Percentiles rank a stretch among this genome's conserved stretches.
Evolutionary conservation across 306 rosid genomes (phyloP).

Genomic region (Delonix regia): DNA sequence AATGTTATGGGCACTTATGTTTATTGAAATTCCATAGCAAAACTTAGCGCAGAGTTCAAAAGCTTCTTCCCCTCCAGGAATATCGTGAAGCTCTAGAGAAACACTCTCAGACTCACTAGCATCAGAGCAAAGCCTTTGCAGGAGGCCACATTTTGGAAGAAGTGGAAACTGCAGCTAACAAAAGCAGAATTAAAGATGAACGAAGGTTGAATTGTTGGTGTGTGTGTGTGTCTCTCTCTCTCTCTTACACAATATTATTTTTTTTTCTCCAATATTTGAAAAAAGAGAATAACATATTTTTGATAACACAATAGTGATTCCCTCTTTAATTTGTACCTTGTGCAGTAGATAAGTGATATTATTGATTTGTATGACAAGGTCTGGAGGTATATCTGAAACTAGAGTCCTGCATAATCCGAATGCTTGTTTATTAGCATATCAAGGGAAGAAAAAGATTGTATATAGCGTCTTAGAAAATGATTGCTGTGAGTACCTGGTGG

Average conservation of each 20-base stretch:
- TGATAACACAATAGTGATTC: neutral
- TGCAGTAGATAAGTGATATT: constrained; percentile 71
- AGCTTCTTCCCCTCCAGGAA: constrained; percentile 86
- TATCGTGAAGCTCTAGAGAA: constrained; percentile 74
- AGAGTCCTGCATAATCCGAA: constrained; percentile 63
- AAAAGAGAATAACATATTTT: neutral
- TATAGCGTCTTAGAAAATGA: neutral
- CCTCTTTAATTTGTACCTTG: constrained; percentile 56
- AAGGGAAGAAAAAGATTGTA: constrained; percentile 5
- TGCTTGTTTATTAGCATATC: constrained; percentile 29
- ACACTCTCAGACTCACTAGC: constrained; percentile 48
- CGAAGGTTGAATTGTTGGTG: constrained; percentile 12
- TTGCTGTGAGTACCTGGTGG: constrained; percentile 70
- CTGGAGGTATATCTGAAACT: constrained; percentile 66
- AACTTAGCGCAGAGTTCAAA: constrained; percentile 90
- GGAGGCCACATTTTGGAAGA: constrained; percentile 74
- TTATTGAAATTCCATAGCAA: constrained; percentile 86
- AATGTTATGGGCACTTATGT: constrained; percentile 86
- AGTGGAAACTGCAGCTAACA: constrained; percentile 78
- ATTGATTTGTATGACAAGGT: constrained; percentile 69
- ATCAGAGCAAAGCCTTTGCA: constrained; percentile 76
- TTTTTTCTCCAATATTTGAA: neutral
- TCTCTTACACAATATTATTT: neutral
- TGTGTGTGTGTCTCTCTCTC: neutral
- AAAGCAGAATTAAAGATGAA: constrained; percentile 44